Base-by-base conservation (phyloP, 1,139 yeast genomes). In the Geotrichum restrictum region DNA sequence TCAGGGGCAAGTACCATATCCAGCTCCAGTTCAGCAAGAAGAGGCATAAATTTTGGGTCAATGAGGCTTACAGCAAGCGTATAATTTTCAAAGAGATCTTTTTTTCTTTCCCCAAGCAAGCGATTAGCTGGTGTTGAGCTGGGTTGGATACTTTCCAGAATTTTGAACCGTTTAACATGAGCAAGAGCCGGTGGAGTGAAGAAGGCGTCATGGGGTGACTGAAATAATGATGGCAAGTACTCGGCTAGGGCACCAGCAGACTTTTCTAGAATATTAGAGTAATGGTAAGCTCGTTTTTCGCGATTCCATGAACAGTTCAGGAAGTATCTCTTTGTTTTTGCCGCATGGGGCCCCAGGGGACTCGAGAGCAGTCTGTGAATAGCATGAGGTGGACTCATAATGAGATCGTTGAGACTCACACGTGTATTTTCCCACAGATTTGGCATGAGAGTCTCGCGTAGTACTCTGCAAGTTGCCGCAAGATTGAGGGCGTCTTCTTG, bases 401-500 rank as follows among this genome's bases (percentile, higher is more conserved):
- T 11, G 27, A 16, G 18, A 10, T 29, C 24, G 8, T 6, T 18
- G 29, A 41, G 14, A 11, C 14, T 27, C 24, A 41, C 36, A 10
- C 24, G 29, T 7, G 14, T n/a, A 16, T 29, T 13, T 16, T 41
- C 45, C 45, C 45, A 41, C 29, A 41, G 4, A n/a, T 14, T 18
- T 3, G 36, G 36, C 11, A 29, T 14, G 18, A 41, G 36, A 11
- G 14, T 18, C 7, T 14, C 27, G 16, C 45, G 45, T 10, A 41
- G 34, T 1, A 8, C 16, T 18, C n/a, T 27, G 27, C 36, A 27
- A 13, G 24, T 16, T 5, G 36, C 22, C 6, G 45, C 36, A 10
- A 41, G 22, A 19, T 22, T 27, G 7, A 41, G 36, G 5, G 45
- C 45, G 16, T 41, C 45, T 22, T 24, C 18, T 22, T 29, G 45